Conservation (phyloP, 2,329 filamentous ascomycete species). For the Fusarium redolens region DNA sequence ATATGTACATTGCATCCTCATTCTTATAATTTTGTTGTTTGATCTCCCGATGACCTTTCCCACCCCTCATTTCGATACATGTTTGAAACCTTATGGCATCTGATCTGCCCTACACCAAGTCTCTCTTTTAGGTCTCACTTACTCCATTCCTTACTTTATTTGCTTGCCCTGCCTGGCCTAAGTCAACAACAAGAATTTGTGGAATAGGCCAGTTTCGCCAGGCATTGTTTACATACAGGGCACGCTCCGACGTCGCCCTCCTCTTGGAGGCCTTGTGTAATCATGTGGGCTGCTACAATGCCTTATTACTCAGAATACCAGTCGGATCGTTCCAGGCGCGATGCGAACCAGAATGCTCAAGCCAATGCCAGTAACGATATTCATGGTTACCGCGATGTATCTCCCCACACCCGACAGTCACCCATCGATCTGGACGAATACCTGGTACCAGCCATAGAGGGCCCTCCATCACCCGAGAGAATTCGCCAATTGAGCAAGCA, state of each 20-base stretch:
- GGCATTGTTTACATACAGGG: constrained; percentile 43
- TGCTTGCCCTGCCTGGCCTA: background rate
- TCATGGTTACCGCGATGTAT: constrained; percentile 29
- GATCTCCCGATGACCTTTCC: constrained; percentile 26
- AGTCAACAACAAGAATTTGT: constrained; percentile 29
- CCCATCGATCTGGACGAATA: constrained; percentile 54
- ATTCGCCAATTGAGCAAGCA: constrained; percentile 69
- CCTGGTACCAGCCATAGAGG: constrained; percentile 69
- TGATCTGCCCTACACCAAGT: constrained; percentile 12
- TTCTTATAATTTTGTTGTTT: constrained; percentile 21
- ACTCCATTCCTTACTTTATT: constrained; percentile 17
- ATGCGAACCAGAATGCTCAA: constrained; percentile 30
- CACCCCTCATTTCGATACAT: constrained; percentile 30
- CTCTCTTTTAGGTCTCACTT: constrained; percentile 16
- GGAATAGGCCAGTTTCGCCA: constrained; percentile 31
- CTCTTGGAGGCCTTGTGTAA: constrained; percentile 37
- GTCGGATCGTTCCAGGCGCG: constrained; percentile 36
- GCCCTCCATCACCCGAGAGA: constrained; percentile 69
- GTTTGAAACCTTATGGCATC: constrained; percentile 27
- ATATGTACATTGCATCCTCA: constrained; percentile 43
- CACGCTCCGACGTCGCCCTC: constrained; percentile 47
- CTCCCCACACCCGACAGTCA: constrained; percentile 27
- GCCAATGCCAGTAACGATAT: constrained; percentile 11
- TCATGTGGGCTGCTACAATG: constrained; percentile 45
- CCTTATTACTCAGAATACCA: constrained; percentile 44